Evolutionary conservation across 495 filamentous ascomycete genomes (phyloP).

Genomic region (Massariosphaeria phaeospora): DNA sequence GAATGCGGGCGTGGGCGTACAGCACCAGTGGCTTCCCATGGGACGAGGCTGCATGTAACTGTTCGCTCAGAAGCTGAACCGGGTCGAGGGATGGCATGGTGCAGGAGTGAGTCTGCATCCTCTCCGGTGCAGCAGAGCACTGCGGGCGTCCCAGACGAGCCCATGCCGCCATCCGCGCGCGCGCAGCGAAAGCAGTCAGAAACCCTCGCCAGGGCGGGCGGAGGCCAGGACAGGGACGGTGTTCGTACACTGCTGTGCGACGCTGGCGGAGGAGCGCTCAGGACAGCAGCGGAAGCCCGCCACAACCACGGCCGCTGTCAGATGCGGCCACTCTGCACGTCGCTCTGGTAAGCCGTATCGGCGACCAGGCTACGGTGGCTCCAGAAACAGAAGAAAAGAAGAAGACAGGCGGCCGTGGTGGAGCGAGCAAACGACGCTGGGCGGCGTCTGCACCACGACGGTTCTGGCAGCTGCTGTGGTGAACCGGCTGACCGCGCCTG

Average conservation of each 20-base stretch:
- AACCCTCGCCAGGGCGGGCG: background rate
- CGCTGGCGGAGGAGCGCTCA: constrained; percentile 10
- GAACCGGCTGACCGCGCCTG: constrained; percentile 24
- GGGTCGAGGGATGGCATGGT: constrained; percentile 8
- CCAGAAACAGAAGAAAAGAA: background rate
- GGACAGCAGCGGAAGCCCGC: constrained; percentile 1
- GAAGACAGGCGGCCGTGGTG: background rate
- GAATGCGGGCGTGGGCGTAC: constrained; percentile 7
- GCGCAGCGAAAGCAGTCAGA: background rate
- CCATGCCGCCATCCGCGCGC: background rate
- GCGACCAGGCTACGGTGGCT: background rate
- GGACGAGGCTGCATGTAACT: constrained; percentile 31
- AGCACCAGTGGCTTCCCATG: constrained; percentile 15
- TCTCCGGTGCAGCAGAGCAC: constrained; percentile 6
- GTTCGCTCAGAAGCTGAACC: constrained; percentile 24
- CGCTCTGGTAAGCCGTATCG: background rate
- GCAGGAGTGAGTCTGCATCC: background rate
- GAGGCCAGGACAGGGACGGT: background rate
- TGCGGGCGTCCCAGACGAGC: constrained; percentile 11
- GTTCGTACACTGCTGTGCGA: background rate
- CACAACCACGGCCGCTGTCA: constrained; percentile 15
- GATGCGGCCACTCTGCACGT: background rate
- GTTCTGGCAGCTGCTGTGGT: constrained; percentile 13
- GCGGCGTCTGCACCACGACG: constrained; percentile 28
- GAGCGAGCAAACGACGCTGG: constrained; percentile 14